Evolutionary conservation across 139 green algal species (phyloP).

Genomic region (Diplosphaera chodatii): DNA sequence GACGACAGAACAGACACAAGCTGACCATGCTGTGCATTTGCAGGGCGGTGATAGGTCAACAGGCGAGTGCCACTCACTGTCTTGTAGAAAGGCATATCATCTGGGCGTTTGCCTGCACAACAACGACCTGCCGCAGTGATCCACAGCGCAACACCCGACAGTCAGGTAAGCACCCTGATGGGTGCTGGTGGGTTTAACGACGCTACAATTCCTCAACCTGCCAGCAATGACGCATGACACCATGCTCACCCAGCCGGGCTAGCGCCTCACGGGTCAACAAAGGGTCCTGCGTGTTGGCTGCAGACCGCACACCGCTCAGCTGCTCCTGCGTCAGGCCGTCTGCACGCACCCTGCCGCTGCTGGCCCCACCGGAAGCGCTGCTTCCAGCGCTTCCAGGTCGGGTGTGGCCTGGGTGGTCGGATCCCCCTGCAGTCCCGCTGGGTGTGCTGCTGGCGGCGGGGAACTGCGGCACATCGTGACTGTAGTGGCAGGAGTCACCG

Average conservation of each 20-base stretch:
- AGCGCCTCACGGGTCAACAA: not conserved
- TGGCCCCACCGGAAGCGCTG: no score
- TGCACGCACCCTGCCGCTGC: not conserved
- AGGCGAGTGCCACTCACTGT: not conserved
- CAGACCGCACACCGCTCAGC: not conserved
- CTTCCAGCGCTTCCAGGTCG: not conserved
- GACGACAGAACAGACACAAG: no score
- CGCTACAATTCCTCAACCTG: no score
- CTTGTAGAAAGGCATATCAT: not conserved
- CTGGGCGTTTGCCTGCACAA: not conserved
- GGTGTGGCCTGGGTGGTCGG: not conserved
- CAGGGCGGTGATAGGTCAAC: not conserved
- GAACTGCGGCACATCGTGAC: not conserved
- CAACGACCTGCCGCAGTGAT: not conserved
- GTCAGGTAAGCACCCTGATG: no score
- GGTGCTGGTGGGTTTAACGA: no score
- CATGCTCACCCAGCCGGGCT: no score
- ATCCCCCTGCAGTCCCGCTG: no score
- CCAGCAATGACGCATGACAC: no score
- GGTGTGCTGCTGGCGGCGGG: no score
- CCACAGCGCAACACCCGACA: no score
- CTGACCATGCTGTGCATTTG: not conserved
- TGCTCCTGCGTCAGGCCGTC: not conserved
- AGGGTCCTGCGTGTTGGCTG: not conserved
- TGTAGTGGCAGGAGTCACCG: not conserved